These are phyloP conservation scores for Ophiocordyceps polyrhachis-furcata DNA, from an alignment of 2,329 filamentous ascomycete species.

Conservation along the genomic window DNA sequence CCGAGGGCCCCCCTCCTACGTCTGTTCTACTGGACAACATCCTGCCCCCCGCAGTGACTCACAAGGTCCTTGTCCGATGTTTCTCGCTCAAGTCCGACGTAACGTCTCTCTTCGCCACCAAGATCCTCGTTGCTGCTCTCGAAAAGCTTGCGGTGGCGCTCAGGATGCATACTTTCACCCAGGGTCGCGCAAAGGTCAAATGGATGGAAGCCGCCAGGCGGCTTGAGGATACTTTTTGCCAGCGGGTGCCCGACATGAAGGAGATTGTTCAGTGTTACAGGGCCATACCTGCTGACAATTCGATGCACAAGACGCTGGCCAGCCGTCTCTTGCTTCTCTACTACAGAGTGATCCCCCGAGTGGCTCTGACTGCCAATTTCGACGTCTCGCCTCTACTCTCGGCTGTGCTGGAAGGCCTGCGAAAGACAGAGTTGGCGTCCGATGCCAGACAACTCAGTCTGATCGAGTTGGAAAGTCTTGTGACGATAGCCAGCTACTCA, in stretches of 20 bases:
- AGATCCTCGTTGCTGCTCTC: slow-evolving; percentile 60
- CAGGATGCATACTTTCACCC: slow-evolving; percentile 32
- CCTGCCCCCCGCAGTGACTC: slow-evolving; percentile 62
- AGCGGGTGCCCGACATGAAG: slow-evolving; percentile 64
- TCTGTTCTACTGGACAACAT: slow-evolving; percentile 71
- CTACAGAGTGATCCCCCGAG: slow-evolving; percentile 62
- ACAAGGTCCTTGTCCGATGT: slow-evolving; percentile 63
- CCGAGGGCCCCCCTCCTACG: slow-evolving; percentile 56
- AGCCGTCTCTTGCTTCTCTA: slow-evolving; percentile 67
- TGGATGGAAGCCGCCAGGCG: slow-evolving; percentile 55
- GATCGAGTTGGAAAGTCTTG: slow-evolving; percentile 63
- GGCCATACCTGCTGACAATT: slow-evolving; percentile 44
- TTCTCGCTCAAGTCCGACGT: slow-evolving; percentile 61
- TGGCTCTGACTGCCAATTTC: slow-evolving; percentile 68
- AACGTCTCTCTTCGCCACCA: slow-evolving; percentile 66
- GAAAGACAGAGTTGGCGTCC: slow-evolving; percentile 30
- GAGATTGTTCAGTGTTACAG: slow-evolving; percentile 61
- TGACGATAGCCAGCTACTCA: slow-evolving; percentile 63
- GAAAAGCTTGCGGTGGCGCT: slow-evolving; percentile 54
- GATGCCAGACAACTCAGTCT: slow-evolving; percentile 36
- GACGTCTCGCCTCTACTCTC: slow-evolving; percentile 68
- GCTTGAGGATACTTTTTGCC: slow-evolving; percentile 56
- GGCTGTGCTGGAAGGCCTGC: slow-evolving; percentile 43
- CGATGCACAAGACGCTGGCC: slow-evolving; percentile 61
- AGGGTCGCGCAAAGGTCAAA: slow-evolving; percentile 20